Evolutionary conservation across 2,329 filamentous ascomycete genomes (phyloP).

Genomic region (Cladosporium sp.): DNA sequence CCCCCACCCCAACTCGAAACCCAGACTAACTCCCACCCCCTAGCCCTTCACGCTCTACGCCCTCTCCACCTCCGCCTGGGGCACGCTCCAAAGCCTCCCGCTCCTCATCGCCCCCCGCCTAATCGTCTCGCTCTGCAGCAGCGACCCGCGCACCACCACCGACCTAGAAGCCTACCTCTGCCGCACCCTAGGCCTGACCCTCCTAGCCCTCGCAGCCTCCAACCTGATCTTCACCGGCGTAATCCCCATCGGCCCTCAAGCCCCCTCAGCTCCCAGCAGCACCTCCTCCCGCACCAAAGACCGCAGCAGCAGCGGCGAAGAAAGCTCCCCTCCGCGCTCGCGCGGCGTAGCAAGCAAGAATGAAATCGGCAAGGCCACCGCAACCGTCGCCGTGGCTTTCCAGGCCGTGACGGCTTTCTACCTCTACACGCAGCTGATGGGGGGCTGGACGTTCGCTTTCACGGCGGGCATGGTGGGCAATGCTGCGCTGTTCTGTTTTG

Average conservation of each 20-base stretch:
- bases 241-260: slow-evolving; percentile 51
- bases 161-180: slow-evolving; percentile 69
- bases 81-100: slow-evolving; percentile 43
- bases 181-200: slow-evolving; percentile 62
- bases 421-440: slow-evolving; percentile 62
- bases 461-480: slow-evolving; percentile 56
- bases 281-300: slow-evolving; percentile 5
- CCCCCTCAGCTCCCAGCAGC: background rate
- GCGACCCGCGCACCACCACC: slow-evolving; percentile 51
- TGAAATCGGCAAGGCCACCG: slow-evolving; percentile 12
- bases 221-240: slow-evolving; percentile 66
- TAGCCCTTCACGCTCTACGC: slow-evolving; percentile 43
- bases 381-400: slow-evolving; percentile 16
- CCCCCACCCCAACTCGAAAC: background rate
- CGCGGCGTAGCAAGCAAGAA: background rate
- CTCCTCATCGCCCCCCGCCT: slow-evolving; percentile 58
- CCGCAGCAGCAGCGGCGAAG: slow-evolving; percentile 10
- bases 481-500: slow-evolving; percentile 55
- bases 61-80: slow-evolving; percentile 40
- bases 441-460: slow-evolving; percentile 50
- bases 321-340: background rate
- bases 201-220: slow-evolving; percentile 60
- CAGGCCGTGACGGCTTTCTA: slow-evolving; percentile 61
- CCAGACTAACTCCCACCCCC: slow-evolving; percentile 2
- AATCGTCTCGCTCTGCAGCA: slow-evolving; percentile 54